Evolutionary conservation across 208 protist species (phyloP), one percentile per base, ranked within the genome.

Genomic region (Porcisia hertigi): DNA sequence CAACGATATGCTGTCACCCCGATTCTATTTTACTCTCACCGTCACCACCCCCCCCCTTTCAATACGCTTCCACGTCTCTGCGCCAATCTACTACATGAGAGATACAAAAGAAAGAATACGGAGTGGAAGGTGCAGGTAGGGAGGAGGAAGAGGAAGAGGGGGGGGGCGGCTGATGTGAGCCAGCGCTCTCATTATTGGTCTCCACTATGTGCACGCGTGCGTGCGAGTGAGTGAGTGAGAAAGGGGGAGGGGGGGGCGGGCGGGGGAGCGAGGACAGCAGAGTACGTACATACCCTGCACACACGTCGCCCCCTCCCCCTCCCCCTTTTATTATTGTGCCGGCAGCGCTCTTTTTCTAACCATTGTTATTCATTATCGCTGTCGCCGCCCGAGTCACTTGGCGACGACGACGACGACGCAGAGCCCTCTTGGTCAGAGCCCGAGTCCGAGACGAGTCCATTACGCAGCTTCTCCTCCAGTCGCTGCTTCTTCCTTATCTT

Each of bases 401-500:
- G 34, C 23, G 55, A 52, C 23, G 58, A 75, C 6, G 71, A 75
- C 7, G 16, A 65, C 72, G 69, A 73, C 12, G 54, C 25, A n/a
- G 71, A 75, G 20, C 8, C 41, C 18, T 65, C 71, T 9, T 52
- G 55, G 43, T 62, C 30, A 6, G 71, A 71, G 7, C 20, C 20
- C 1, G 71, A 58, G 59, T 67, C 41, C 30, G 77, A 73, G 11
- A 25, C 23, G 0, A 69, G 52, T n/a, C 60, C 4, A 36, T 63
- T 52, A 25, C 43, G 49, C 66, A 65, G 11, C 69, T 73, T 69
- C 57, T 49, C 72, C 52, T 80, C 69, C 60, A 79, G 41, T 3
- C 54, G 41, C 34, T 69, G 30, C 71, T 79, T 73, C 62, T 79
- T 76, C 62, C 75, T 69, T 67, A 79, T 62, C 66, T 86, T 83